Base-by-base conservation (phyloP, 176 grass and related monocot genomes). In the bread wheat (Triticum aestivum) region DNA sequence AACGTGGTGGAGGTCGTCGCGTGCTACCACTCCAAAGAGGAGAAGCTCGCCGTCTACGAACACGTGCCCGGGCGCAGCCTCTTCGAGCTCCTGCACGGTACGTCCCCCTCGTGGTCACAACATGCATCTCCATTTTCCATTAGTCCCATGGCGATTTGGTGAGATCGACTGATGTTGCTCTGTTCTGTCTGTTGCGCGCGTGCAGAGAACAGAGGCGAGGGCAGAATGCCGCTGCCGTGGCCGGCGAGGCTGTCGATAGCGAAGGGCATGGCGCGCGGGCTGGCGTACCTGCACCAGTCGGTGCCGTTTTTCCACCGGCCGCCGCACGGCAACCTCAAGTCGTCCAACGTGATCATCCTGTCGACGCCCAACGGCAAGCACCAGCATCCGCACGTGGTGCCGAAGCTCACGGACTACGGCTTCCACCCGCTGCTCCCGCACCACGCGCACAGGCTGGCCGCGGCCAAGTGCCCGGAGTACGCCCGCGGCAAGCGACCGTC, bases 251-350 rank as follows among this genome's bases (percentile, higher is more conserved):
- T 99, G 65, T 75, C 66, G n/a, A 92, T 99, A 1, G 88, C 92
- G 42, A 91, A 89, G 86, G 94, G 94, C 65, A 39, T 94, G 42
- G 91, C 90, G 32, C 87, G 77, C 37, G 97, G 97, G 34, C 72
- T 99, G 66, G 88, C 93, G 20, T 91, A 94, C 76, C 87, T 99
- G 49, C 85, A 99, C 76, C 94, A 70, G 47, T 85, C 88, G 37
- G 77, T 93, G 64, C 87, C 94, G 9, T 78, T 87, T 81, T 91
- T 91, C 73, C 94, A 92, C 78, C 91, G 88, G 17, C 86, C 91
- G 42, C 92, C 94, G 76, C 94, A 99, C 83, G 97, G 88, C 70
- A 92, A 99, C 93, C 78, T 96, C 73, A 99, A 99, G 84, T 94
- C 92, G 23, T 89, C 94, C 79, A 96, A 99, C 79, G 86, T 99